A percentile compares a stretch with the other conserved stretches of the same genome.
phyloP scores from a whole-genome alignment of 805 yeast species.

The Saccharomycopsis guyanensis region DNA sequence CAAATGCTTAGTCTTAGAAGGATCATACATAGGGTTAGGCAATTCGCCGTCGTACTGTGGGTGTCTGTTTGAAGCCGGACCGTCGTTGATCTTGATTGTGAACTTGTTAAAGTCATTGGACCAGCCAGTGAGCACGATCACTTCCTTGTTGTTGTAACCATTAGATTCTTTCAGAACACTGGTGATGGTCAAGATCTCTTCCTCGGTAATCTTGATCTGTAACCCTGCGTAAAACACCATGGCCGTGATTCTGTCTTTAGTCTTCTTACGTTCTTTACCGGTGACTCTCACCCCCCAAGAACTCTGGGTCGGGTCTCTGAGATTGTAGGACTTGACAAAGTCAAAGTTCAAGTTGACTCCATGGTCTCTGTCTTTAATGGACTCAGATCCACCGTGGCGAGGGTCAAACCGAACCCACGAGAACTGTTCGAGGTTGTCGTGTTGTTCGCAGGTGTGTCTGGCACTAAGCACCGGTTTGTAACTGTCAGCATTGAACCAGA shows the following conservation, averaged over 20 bases:
- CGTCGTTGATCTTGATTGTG: slow-evolving; percentile 49
- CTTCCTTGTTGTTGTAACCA: slow-evolving; percentile 30
- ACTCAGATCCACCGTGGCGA: slow-evolving; percentile 76
- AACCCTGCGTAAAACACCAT: slow-evolving; percentile 74
- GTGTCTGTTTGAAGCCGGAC: slow-evolving; percentile 39
- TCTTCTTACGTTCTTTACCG: slow-evolving; percentile 41
- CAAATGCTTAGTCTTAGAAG: slow-evolving; percentile 53
- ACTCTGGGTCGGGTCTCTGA: slow-evolving; percentile 50
- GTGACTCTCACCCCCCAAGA: slow-evolving; percentile 70
- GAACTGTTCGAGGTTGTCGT: slow-evolving; percentile 61
- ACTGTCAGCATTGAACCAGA: slow-evolving; percentile 76
- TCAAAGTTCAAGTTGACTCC: slow-evolving; percentile 58
- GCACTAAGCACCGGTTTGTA: slow-evolving; percentile 45
- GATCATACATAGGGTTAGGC: slow-evolving; percentile 43
- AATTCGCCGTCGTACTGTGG: slow-evolving; percentile 28
- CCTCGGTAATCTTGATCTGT: slow-evolving; percentile 36
- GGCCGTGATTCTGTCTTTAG: slow-evolving; percentile 33
- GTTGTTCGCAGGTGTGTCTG: slow-evolving; percentile 71
- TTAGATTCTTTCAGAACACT: slow-evolving; percentile 30
- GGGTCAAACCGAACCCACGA: slow-evolving; percentile 91
- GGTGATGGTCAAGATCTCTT: slow-evolving; percentile 25
- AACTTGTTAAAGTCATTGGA: slow-evolving; percentile 66
- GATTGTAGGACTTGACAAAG: slow-evolving; percentile 48
- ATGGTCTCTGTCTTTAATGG: slow-evolving; percentile 58
- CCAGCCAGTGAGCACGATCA: slow-evolving; percentile 39